These are phyloP conservation scores for Globisporangium abappressorium DNA, from an alignment of 352 stramenopile genomes.

Conservation along the genomic window DNA sequence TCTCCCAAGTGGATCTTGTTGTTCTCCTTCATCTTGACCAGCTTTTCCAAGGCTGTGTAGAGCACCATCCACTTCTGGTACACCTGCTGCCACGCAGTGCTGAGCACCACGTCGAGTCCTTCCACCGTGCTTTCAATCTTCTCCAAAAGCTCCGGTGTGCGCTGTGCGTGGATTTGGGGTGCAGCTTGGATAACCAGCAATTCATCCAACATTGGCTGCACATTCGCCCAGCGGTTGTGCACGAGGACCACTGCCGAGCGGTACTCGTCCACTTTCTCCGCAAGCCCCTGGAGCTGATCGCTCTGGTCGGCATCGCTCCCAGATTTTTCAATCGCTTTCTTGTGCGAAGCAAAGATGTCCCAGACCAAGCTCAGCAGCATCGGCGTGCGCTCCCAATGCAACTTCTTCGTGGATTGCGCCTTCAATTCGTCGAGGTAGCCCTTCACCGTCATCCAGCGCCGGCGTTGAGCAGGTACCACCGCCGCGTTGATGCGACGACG, in stretches of 20 bases:
- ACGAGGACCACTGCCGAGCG: slow-evolving; percentile 48
- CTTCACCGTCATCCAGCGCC: slow-evolving; percentile 59
- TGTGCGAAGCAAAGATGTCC: slow-evolving; percentile 60
- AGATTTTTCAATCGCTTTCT: slow-evolving; percentile 18
- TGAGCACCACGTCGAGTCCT: slow-evolving; percentile 58
- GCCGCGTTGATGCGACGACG: slow-evolving; percentile 54
- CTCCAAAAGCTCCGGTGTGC: slow-evolving; percentile 44
- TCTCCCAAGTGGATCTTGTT: slow-evolving; percentile 60
- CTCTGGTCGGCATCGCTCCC: slow-evolving; percentile 21
- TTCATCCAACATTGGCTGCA: slow-evolving; percentile 64
- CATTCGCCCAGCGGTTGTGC: slow-evolving; percentile 63
- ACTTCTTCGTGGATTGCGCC: slow-evolving; percentile 36
- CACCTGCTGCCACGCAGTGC: slow-evolving; percentile 62
- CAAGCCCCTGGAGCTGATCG: slow-evolving; percentile 32
- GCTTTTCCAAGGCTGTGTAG: slow-evolving; percentile 42
- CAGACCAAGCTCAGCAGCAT: slow-evolving; percentile 63
- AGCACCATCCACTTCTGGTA: slow-evolving; percentile 52
- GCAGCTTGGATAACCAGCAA: slow-evolving; percentile 49
- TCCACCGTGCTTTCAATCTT: slow-evolving; percentile 49
- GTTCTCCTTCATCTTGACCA: slow-evolving; percentile 53
- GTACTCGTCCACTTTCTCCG: slow-evolving; percentile 40
- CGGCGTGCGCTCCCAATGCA: slow-evolving; percentile 67
- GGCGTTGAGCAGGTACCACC: slow-evolving; percentile 58
- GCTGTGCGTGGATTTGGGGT: slow-evolving; percentile 48
- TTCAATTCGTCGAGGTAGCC: slow-evolving; percentile 54